Conservation (phyloP, 2,329 filamentous ascomycete genomes). For the Cryoendolithus antarcticus region DNA sequence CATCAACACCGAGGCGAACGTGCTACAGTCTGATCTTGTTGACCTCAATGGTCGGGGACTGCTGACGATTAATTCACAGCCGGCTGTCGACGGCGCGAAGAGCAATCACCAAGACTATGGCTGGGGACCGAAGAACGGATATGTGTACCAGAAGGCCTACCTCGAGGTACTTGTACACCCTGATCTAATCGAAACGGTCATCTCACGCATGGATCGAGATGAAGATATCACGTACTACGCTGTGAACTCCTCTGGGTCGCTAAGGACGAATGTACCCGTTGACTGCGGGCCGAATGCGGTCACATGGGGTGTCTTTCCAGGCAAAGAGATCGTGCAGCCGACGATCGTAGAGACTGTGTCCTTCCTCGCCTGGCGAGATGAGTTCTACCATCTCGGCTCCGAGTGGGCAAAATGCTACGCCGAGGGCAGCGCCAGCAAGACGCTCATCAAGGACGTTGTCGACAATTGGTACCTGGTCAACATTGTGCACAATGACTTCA, state of each 20-base stretch:
- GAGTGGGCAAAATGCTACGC: slow-evolving; percentile 94
- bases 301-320: slow-evolving; percentile 97
- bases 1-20: slow-evolving; percentile 69
- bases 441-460: slow-evolving; percentile 72
- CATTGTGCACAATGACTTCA: slow-evolving; percentile 98
- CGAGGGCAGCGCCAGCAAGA: slow-evolving; percentile 60
- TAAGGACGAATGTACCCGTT: slow-evolving; percentile 72
- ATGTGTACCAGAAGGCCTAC: slow-evolving; percentile 97
- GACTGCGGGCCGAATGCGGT: slow-evolving; percentile 86
- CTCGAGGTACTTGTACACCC: slow-evolving; percentile 82
- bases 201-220: slow-evolving; percentile 63
- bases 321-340: slow-evolving; percentile 98
- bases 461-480: slow-evolving; percentile 89
- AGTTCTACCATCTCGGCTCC: slow-evolving; percentile 81
- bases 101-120: slow-evolving; percentile 79
- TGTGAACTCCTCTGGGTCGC: slow-evolving; percentile 68
- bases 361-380: slow-evolving; percentile 97
- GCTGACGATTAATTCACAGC: slow-evolving; percentile 94
- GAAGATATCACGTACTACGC: slow-evolving; percentile 87
- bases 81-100: slow-evolving; percentile 80
- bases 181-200: slow-evolving; percentile 62
- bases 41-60: slow-evolving; percentile 75
- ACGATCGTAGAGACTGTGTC: slow-evolving; percentile 98
- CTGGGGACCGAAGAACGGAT: slow-evolving; percentile 90
- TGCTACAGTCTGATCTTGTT: slow-evolving; percentile 67